A percentile compares a stretch with the other conserved stretches of the same genome.
Evolutionary conservation across 768 basidiomycete genomes (phyloP).

Genomic region (Hygrophoropsis aurantiaca): DNA sequence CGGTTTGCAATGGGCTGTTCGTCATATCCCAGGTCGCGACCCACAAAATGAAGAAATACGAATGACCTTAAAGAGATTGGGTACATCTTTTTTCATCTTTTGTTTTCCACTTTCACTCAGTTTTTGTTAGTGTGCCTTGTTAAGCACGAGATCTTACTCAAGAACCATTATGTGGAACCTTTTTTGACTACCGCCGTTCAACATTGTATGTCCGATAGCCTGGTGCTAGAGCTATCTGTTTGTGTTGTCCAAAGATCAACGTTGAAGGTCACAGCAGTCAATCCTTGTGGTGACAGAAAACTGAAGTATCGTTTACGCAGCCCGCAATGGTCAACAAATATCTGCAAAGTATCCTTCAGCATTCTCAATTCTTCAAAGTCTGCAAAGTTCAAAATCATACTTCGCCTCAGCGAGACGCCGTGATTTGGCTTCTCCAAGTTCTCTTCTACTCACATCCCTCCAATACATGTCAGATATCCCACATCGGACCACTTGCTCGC

Average conservation of each 20-base stretch:
- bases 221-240: slow-evolving; percentile 44
- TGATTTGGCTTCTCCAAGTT: slow-evolving; percentile 56
- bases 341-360: slow-evolving; percentile 74
- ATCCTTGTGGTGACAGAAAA: slow-evolving; percentile 6
- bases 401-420: slow-evolving; percentile 38
- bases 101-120: not conserved
- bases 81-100: slow-evolving; percentile 26
- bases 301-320: slow-evolving; percentile 30
- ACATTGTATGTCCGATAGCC: slow-evolving; percentile 46
- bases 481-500: slow-evolving; percentile 72
- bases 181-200: slow-evolving; percentile 64
- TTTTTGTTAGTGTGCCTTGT: slow-evolving; percentile 12
- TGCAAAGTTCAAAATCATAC: slow-evolving; percentile 22
- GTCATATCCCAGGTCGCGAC: slow-evolving; percentile 39
- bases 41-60: slow-evolving; percentile 18
- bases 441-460: slow-evolving; percentile 77
- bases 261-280: slow-evolving; percentile 55
- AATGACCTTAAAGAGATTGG: slow-evolving; percentile 33
- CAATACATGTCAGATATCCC: slow-evolving; percentile 84
- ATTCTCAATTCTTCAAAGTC: slow-evolving; percentile 57
- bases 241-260: slow-evolving; percentile 38
- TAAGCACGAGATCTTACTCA: slow-evolving; percentile 22
- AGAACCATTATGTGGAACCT: slow-evolving; percentile 68
- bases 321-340: slow-evolving; percentile 73
- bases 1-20: slow-evolving; percentile 54